Evolutionary conservation across 179 eudicot genomes (phyloP).

Genomic region (Silene noctiflora): DNA sequence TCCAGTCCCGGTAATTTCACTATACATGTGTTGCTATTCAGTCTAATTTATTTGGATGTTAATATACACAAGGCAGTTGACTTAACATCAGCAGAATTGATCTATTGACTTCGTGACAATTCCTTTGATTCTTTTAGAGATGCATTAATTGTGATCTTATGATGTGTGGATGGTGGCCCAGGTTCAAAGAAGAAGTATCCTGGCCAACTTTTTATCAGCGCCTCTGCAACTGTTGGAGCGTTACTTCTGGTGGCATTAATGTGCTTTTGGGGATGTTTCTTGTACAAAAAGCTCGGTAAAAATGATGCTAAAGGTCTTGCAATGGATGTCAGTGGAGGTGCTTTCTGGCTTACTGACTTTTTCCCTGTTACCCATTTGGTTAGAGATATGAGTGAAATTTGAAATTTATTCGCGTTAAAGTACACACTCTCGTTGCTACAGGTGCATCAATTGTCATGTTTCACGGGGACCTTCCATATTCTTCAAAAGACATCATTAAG

Average conservation of each 20-base stretch:
- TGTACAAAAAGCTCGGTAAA: slow-evolving; percentile 94
- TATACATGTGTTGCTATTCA: slow-evolving; percentile 1
- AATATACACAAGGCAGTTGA: slow-evolving; percentile 8
- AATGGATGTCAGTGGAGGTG: slow-evolving; percentile 88
- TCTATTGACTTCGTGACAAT: neutral
- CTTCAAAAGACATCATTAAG: slow-evolving; percentile 85
- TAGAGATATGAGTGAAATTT: neutral
- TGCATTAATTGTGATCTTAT: neutral
- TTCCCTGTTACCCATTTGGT: slow-evolving; percentile 1
- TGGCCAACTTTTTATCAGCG: slow-evolving; percentile 78
- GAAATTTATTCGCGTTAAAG: neutral
- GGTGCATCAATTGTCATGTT: slow-evolving; percentile 98
- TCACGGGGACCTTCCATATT: slow-evolving; percentile 96
- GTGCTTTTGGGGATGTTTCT: slow-evolving; percentile 99
- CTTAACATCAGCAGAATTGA: neutral
- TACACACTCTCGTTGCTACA: slow-evolving; percentile 33
- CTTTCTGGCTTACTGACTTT: slow-evolving; percentile 14
- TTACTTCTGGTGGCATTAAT: slow-evolving; percentile 91
- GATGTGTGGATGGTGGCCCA: slow-evolving; percentile 39
- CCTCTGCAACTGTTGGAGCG: slow-evolving; percentile 95
- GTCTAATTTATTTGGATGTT: neutral
- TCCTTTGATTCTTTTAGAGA: neutral
- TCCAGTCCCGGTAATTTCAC: slow-evolving; percentile 46
- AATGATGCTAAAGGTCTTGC: slow-evolving; percentile 69
- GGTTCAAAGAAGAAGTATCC: slow-evolving; percentile 61